Conservation (phyloP, 768 basidiomycete species). For the Amanita phalloides region DNA sequence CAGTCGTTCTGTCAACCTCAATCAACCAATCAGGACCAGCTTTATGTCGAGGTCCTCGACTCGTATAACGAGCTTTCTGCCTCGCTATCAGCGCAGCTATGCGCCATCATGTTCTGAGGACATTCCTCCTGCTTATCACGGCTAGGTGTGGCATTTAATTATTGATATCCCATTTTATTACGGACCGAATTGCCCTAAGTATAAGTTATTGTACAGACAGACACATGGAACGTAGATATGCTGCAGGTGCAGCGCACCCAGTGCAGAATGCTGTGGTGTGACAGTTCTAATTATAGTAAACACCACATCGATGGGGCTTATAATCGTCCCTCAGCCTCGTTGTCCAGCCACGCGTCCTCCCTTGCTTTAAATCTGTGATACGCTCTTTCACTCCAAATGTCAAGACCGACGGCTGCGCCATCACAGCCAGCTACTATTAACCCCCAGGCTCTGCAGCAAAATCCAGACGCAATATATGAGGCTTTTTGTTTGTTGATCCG, state of each 20-base stretch:
- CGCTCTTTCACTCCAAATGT: neutral
- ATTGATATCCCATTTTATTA: neutral
- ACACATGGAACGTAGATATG: neutral
- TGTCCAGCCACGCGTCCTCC: neutral
- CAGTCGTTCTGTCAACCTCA: neutral
- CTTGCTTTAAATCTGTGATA: neutral
- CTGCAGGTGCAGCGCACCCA: neutral
- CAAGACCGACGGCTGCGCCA: neutral
- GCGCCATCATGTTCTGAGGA: neutral
- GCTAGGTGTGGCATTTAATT: neutral
- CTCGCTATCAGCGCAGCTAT: neutral
- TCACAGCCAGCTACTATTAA: slow-evolving; percentile 1
- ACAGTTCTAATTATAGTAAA: neutral
- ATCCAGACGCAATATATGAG: slow-evolving; percentile 4
- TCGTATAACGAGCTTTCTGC: neutral
- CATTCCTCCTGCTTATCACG: neutral
- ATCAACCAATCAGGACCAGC: neutral
- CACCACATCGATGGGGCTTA: neutral
- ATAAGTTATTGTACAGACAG: too few species aligned
- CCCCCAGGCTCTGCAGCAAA: slow-evolving; percentile 3
- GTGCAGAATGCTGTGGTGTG: too few species aligned
- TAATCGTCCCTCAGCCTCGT: neutral
- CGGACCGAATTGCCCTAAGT: neutral
- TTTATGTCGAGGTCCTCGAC: neutral
- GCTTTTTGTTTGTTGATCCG: neutral